Base-by-base conservation (phyloP, 768 basidiomycete species). In the Naganishia onofrii region DNA sequence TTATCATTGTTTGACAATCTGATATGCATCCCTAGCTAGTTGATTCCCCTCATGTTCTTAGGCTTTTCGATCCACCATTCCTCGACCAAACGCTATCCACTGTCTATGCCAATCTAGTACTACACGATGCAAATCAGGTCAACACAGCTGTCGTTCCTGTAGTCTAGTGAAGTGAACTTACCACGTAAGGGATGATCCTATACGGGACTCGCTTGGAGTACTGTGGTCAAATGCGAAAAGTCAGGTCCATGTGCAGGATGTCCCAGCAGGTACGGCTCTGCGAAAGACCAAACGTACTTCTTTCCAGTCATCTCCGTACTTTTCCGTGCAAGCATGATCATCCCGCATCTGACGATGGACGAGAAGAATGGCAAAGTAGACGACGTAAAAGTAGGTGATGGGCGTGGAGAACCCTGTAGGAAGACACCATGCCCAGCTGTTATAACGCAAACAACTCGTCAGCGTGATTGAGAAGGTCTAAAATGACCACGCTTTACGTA, bases 281-380 rank as follows among this genome's bases (percentile, higher is more conserved):
- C 23, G 34, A n/a, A 0, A 38, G 32, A 68, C 76, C 31, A 54
- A 79, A 77, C 75, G 28, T 63, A 63, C 60, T 42, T 85, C 88
- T 67, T 88, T 84, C 95, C 95, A 98, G 76, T 97, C 94, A 74
- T 90, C 86, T 29, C 94, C 93, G 77, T 99, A 95, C 92, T 97
- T 98, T 76, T 88, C 86, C 78, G 87, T 84, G 80, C 96, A 99
- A 29, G 88, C 87, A 78, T 93, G 93, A 72, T 97, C 94, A 79
- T 99, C 96, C 38, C 96, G 86, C 70, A 82, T 84, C 81, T 97
- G 92, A 69, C 96, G 85, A 82, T 98, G 96, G 38, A 93, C 84
- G 70, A 99, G 88, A 29, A 99, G 86, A 42, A 96, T 86, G 3
- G 86, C 84, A 75, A 99, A 98, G 83, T 94, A 98, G 72, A 84